phyloP scores from a whole-genome alignment of 2,329 filamentous ascomycete genomes.

The Colletotrichum destructivum region DNA sequence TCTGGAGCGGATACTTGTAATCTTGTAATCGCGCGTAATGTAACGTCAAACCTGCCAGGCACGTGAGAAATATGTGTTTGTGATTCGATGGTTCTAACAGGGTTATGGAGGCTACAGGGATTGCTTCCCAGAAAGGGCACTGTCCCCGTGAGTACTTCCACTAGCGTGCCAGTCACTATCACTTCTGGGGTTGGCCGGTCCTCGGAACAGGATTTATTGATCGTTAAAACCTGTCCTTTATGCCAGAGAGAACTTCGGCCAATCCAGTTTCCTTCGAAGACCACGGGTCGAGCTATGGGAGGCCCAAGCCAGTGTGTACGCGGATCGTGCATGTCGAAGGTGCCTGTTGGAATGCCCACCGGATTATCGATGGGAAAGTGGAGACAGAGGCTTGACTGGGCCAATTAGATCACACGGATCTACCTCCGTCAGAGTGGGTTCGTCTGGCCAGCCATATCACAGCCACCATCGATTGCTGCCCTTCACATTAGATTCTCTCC shows the following conservation, averaged over 20 bases:
- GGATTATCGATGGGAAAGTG: too few relatives aligned
- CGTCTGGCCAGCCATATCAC: too few relatives aligned
- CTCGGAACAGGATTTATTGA: background rate
- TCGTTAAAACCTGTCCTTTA: too few relatives aligned
- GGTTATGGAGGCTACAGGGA: conserved; percentile 19
- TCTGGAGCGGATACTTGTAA: background rate
- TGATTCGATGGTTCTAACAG: conserved; percentile 20
- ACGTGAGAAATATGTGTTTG: conserved; percentile 23
- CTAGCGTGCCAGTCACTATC: conserved; percentile 11
- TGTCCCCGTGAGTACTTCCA: conserved; percentile 15
- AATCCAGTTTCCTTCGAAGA: background rate
- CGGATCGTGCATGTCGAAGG: too few relatives aligned
- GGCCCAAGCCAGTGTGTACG: too few relatives aligned
- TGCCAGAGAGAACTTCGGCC: background rate
- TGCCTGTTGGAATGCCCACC: too few relatives aligned
- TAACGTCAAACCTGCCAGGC: conserved; percentile 3
- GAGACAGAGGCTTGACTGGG: too few relatives aligned
- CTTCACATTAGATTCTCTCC: too few relatives aligned
- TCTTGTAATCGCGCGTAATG: conserved; percentile 7
- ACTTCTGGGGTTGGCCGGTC: background rate
- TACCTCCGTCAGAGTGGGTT: too few relatives aligned
- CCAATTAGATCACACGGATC: too few relatives aligned
- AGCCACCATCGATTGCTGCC: too few relatives aligned
- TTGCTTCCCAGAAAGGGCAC: conserved; percentile 17
- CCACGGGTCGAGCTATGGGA: too few relatives aligned